These are phyloP conservation scores for Penicillium sp. DNA, from an alignment of 2,329 filamentous ascomycete species.

Conservation along the genomic window DNA sequence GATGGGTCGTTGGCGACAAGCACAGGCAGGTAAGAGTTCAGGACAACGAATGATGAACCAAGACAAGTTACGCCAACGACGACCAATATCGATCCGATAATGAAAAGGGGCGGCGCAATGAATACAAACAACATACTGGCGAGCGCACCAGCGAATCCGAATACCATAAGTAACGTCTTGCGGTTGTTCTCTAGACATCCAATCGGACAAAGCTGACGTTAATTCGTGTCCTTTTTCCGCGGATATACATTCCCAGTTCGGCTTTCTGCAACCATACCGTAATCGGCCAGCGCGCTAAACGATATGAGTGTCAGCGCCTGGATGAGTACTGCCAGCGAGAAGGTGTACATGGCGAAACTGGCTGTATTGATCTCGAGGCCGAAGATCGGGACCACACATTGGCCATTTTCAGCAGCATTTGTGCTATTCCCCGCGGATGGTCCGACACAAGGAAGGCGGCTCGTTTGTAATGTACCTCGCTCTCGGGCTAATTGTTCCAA, in stretches of 20 bases:
- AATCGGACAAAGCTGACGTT: background rate
- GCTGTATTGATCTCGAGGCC: slow-evolving; percentile 37
- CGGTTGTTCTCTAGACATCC: slow-evolving; percentile 50
- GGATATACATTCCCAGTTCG: background rate
- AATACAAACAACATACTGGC: slow-evolving; percentile 85
- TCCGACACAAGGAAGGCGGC: slow-evolving; percentile 32
- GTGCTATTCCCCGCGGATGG: slow-evolving; percentile 26
- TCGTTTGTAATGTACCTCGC: slow-evolving; percentile 71
- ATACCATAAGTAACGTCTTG: slow-evolving; percentile 76
- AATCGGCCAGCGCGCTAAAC: slow-evolving; percentile 62
- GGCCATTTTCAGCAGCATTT: slow-evolving; percentile 19
- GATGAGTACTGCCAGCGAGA: slow-evolving; percentile 80
- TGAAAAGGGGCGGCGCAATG: slow-evolving; percentile 69
- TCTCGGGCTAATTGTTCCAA: slow-evolving; percentile 89
- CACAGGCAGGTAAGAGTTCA: slow-evolving; percentile 88
- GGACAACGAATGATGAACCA: slow-evolving; percentile 82
- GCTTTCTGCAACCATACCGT: slow-evolving; percentile 58
- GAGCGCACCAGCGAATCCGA: slow-evolving; percentile 73
- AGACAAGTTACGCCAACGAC: slow-evolving; percentile 86
- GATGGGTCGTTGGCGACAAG: slow-evolving; percentile 76
- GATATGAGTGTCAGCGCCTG: slow-evolving; percentile 86
- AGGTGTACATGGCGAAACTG: slow-evolving; percentile 60
- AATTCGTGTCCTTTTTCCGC: background rate
- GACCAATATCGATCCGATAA: slow-evolving; percentile 74
- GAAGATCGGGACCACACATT: slow-evolving; percentile 34